Conservation (phyloP, 1,139 yeast genomes). For the Arxiozyma telluris region DNA sequence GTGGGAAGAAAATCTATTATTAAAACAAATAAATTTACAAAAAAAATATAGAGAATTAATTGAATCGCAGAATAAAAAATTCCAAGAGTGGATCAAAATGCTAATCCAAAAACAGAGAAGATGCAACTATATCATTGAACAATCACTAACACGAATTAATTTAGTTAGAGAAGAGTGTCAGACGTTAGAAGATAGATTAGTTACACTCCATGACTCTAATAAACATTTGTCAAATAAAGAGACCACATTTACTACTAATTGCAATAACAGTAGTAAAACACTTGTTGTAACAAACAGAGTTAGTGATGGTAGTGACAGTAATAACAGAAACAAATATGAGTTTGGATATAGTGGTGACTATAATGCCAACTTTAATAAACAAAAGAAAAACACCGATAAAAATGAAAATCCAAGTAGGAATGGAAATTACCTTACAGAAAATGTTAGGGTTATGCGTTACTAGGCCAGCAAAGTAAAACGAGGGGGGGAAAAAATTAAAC, state of each 20-base stretch:
- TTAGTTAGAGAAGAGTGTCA: slow-evolving; percentile 31
- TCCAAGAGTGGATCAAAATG: slow-evolving; percentile 57
- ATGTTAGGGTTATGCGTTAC: not conserved
- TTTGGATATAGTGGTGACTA: not conserved
- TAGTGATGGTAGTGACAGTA: not conserved
- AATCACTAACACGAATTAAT: slow-evolving; percentile 21
- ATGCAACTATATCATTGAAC: slow-evolving; percentile 43
- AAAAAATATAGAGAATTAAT: slow-evolving; percentile 43
- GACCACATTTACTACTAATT: not conserved
- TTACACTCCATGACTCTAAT: not conserved
- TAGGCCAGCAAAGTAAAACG: no score
- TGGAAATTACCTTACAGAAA: not conserved
- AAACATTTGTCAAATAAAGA: not conserved
- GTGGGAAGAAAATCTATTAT: slow-evolving; percentile 11
- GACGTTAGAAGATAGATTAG: slow-evolving; percentile 14
- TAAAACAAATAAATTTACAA: slow-evolving; percentile 39
- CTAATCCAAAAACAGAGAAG: slow-evolving; percentile 47
- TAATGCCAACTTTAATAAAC: not conserved
- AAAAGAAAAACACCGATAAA: not conserved
- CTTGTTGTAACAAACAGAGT: not conserved
- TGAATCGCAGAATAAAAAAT: slow-evolving; percentile 47
- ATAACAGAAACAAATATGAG: not conserved
- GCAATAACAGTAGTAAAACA: slow-evolving; percentile 1
- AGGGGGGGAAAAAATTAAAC: no score
- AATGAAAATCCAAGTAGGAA: not conserved